A percentile compares a stretch with the other conserved stretches of the same genome.
phyloP scores from a whole-genome alignment of 371 early-diverging fungal genomes.

The Syncephalastrum monosporum region DNA sequence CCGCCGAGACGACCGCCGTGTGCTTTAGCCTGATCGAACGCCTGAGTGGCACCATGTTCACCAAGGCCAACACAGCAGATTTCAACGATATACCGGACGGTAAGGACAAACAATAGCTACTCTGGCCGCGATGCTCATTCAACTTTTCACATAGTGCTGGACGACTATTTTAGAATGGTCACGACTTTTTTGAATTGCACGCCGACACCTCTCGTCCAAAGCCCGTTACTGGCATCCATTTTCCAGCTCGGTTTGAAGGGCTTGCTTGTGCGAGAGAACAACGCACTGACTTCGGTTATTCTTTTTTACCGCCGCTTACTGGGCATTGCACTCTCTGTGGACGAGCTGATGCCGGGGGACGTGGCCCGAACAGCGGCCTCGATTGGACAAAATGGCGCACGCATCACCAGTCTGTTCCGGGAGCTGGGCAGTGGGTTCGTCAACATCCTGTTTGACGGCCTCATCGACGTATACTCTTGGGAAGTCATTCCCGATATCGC shows the following conservation, averaged over 20 bases:
- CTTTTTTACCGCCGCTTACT: conserved; percentile 47
- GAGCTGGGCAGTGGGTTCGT: conserved; percentile 39
- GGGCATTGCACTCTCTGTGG: conserved; percentile 28
- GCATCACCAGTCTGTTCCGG: conserved; percentile 31
- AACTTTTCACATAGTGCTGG: conserved; percentile 44
- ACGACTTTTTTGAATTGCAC: conserved; percentile 52
- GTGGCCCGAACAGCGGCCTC: conserved; percentile 14
- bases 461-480: conserved; percentile 51
- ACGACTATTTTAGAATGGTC: conserved; percentile 68
- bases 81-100: conserved; percentile 71
- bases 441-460: conserved; percentile 42
- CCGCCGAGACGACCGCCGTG: conserved; percentile 35
- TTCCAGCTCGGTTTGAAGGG: conserved; percentile 69
- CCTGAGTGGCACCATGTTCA: conserved; percentile 61
- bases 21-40: conserved; percentile 47
- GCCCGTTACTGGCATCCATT: conserved; percentile 55
- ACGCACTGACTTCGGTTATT: conserved; percentile 63
- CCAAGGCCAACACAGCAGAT: conserved; percentile 47
- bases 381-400: conserved; percentile 30
- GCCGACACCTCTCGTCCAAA: conserved; percentile 60
- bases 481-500: conserved; percentile 52
- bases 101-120: conserved; percentile 16
- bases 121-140: neutral
- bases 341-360: conserved; percentile 12
- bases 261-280: conserved; percentile 58